These are phyloP conservation scores for Cunninghamia lanceolata DNA, from an alignment of 75 land plant genomes.

Conservation along the genomic window DNA sequence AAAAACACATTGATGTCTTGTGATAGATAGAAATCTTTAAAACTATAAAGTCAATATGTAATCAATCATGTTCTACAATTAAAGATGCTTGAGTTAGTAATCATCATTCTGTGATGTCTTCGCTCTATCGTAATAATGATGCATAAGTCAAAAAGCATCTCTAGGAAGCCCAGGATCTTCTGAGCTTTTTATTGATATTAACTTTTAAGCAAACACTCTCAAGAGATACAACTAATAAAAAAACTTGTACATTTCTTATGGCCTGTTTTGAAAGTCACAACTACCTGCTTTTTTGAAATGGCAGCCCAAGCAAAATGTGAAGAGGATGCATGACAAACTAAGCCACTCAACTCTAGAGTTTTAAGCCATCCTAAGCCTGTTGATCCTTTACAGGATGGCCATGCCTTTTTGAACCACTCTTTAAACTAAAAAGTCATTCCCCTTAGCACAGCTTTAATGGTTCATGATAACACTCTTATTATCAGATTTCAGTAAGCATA, in stretches of 20 bases:
- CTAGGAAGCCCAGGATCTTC: not conserved
- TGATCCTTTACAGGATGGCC: not conserved
- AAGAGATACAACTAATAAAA: not conserved
- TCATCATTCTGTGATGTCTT: not conserved
- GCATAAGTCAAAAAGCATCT: not conserved
- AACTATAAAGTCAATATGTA: not conserved
- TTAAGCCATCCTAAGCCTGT: not conserved
- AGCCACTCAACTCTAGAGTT: not conserved
- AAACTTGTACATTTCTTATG: not conserved
- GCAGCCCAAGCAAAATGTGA: not conserved
- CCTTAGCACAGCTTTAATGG: too few relatives aligned
- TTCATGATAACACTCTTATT: not conserved
- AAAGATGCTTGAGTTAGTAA: not conserved
- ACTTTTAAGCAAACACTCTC: too few relatives aligned
- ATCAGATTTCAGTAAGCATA: not conserved
- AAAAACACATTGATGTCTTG: slow-evolving; percentile 5
- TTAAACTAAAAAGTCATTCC: too few relatives aligned
- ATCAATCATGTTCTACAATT: not conserved
- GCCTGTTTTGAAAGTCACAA: not conserved
- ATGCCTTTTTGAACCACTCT: too few relatives aligned
- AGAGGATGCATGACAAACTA: not conserved
- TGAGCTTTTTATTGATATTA: not conserved
- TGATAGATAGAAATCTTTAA: not conserved
- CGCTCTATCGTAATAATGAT: not conserved
- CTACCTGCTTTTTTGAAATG: not conserved